Conservation (phyloP, 2,329 filamentous ascomycete genomes). For the Akanthomyces lecanii region DNA sequence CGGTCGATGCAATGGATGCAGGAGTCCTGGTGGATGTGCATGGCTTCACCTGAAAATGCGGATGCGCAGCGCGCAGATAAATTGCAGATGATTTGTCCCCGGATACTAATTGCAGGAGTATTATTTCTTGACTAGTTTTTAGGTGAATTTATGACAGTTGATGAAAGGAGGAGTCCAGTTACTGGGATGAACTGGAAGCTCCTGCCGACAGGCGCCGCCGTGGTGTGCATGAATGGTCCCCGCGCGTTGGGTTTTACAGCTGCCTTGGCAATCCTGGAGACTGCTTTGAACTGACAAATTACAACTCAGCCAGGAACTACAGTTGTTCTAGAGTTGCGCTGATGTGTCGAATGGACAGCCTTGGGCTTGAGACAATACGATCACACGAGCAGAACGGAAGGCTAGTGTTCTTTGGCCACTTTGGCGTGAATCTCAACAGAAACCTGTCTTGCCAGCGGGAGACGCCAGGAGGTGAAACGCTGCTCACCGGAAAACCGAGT, state of each 20-base stretch:
- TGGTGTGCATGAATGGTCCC: conserved; percentile 2
- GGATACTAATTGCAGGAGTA: background rate
- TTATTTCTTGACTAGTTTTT: background rate
- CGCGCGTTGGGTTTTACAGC: background rate
- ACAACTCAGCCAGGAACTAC: background rate
- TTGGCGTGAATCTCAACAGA: background rate
- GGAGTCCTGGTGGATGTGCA: conserved; percentile 1
- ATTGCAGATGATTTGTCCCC: conserved; percentile 7
- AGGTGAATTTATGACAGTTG: background rate
- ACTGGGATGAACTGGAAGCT: background rate
- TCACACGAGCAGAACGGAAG: background rate
- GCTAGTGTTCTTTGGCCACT: background rate
- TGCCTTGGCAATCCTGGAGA: background rate
- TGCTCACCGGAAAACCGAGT: background rate
- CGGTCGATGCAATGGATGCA: background rate
- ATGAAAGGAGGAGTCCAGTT: background rate
- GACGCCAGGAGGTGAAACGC: background rate
- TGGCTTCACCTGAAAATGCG: background rate
- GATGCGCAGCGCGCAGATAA: conserved; percentile 3
- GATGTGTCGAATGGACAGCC: background rate
- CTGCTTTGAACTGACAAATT: background rate
- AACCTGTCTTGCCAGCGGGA: background rate
- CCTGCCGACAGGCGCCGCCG: background rate
- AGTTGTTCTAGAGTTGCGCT: background rate
- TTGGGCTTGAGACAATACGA: background rate